Evolutionary conservation across 2,329 filamentous ascomycete genomes (phyloP), one percentile per base, ranked within the genome.

Genomic region (Sporothrix pallida): DNA sequence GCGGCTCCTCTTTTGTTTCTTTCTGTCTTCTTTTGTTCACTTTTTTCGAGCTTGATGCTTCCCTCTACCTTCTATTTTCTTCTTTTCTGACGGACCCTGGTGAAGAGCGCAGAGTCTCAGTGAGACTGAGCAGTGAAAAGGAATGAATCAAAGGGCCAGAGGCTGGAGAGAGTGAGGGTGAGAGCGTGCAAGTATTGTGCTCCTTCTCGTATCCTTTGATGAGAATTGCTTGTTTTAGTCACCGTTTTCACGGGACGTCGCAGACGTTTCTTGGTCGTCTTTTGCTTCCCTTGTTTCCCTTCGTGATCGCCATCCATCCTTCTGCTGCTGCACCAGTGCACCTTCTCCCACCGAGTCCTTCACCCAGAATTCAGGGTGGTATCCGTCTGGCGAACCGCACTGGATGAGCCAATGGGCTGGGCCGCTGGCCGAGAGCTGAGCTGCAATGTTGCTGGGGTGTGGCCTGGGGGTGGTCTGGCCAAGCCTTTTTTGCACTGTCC

Each of bases 401-500:
- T 23, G n/a, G 50, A 68, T 56, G 67, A 56, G 50, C 67, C 67
- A 70, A 70, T 70, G 67, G 65, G 26, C 50, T 70, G 50, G 48
- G 67, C 67, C 67, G 67, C 50, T 70, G 67, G 48, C 48, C 50
- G 67, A 48, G 67, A 70, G 67, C 67, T 70, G 67, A 70, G 26
- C 67, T 70, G 48, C n/a, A 20, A 23, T 42, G n/a, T 52, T 67
- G 62, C 65, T 68, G 23, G 46, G 23, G 12, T 23, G 20, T 56
- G 46, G 15, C 3, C 46, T 48, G 52, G 52, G 50, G 31, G 31
- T 37, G 31, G 31, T 5, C 31, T 37, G 31, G 31, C 31, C 31
- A 37, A 37, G 31, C 31, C 31, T 37, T 37, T 37, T 37, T 37
- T 37, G 23, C 31, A 37, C 31, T 37, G 31, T 37, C 31, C 31